Evolutionary conservation across 257 asterid genomes (phyloP), one percentile per base, ranked within the genome.

Genomic region (Plantago elongata): DNA sequence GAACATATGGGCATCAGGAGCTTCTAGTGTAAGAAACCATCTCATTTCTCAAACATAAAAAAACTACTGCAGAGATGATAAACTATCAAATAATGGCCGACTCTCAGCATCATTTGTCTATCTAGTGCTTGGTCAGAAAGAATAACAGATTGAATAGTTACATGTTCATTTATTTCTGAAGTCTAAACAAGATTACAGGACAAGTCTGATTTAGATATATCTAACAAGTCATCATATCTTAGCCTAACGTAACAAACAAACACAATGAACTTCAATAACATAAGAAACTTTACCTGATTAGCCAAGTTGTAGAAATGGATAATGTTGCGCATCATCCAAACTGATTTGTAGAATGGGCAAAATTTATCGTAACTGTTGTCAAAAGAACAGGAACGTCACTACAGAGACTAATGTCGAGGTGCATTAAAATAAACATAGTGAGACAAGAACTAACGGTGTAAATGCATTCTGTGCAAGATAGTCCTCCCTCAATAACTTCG

Each of bases 311-410:
- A 89, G 86, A 93, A 93, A 80, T 93, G 95, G 77, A 93, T 85
- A 55, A 93, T 93, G 79, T 93, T 93, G 76, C 99, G 96, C 99
- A 93, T 84, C 99, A 93, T 87, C 99, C 99, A 93, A 64, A 93
- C 97, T 10, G 95, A 89, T 82, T 93, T 93, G 85, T 93, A 93
- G 87, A 93, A 93, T 40, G 99, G 99, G 80, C 99, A 93, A 72
- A 65, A 93, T 66, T 93, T 93, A 68, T 93, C 99, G 61, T 93
- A 89, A 60, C 99, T 93, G 83, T 58, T 51, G 67, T 51, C 82
- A 75, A 60, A 57, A 18, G 69, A 46, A 56, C 49, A 69, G 15
- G 5, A 14, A 57, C 16, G 64, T n/a, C 10, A 68, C 9, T 50
- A 45, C 55, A 13, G 48, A 51, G 8, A 45, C 40, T 38, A 61